Conservation (phyloP, 208 protist genomes). For the Trypanosoma vivax region DNA sequence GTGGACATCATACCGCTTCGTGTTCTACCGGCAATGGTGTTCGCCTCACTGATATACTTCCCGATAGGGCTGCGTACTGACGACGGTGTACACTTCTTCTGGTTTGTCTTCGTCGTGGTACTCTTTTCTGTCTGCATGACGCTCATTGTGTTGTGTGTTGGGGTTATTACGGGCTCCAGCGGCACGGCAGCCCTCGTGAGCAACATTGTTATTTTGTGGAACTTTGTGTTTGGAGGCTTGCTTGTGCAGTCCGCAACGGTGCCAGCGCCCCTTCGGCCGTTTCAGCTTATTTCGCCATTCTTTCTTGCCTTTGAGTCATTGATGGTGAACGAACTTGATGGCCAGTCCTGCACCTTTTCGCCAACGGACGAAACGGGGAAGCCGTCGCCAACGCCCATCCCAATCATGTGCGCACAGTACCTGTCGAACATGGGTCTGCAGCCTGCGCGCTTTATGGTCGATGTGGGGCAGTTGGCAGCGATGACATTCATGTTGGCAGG, state of each 20-base stretch:
- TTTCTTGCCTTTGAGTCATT: constrained; percentile 88
- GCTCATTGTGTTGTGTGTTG: constrained; percentile 74
- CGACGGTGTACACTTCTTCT: constrained; percentile 75
- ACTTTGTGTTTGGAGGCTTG: constrained; percentile 89
- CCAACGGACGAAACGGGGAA: constrained; percentile 76
- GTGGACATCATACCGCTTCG: constrained; percentile 87
- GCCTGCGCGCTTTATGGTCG: constrained; percentile 51
- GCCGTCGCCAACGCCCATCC: constrained; percentile 36
- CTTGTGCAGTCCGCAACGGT: constrained; percentile 86
- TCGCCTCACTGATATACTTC: constrained; percentile 87
- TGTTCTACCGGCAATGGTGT: constrained; percentile 72
- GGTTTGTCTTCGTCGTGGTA: constrained; percentile 76
- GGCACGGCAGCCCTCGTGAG: constrained; percentile 79
- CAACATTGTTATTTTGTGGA: constrained; percentile 83
- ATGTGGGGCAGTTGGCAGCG: constrained; percentile 72
- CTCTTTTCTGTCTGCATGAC: constrained; percentile 84
- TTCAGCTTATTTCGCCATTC: constrained; percentile 78
- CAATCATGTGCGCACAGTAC: constrained; percentile 85
- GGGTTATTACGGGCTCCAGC: constrained; percentile 69
- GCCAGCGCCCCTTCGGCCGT: constrained; percentile 45
- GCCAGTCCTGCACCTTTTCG: constrained; percentile 72
- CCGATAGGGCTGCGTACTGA: constrained; percentile 87
- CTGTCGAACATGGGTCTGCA: constrained; percentile 75
- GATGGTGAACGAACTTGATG: constrained; percentile 90
- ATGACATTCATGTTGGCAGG: constrained; percentile 41